Evolutionary conservation across 2,329 filamentous ascomycete genomes (phyloP), one percentile per base, ranked within the genome.

Genomic region (Sclerotinia minor): DNA sequence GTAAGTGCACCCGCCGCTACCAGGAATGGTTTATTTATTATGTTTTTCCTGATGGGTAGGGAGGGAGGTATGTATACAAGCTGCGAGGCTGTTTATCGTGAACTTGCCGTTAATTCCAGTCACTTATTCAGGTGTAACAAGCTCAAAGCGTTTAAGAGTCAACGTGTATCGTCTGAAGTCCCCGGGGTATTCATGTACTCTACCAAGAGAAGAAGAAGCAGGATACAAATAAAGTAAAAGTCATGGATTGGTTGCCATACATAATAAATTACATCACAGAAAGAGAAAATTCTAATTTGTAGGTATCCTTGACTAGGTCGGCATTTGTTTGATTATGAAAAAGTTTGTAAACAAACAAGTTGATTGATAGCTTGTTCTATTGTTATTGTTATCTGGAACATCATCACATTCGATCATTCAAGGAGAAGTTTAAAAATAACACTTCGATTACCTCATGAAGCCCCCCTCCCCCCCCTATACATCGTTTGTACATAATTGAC

Each of bases 31-130:
- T n/a, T 21, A 29, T 45, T 59, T n/a, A 47, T 59, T 59, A 41
- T 32, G 24, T 59, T 21, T 17, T 32, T 17, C 26, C 19, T 32
- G 19, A n/a, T 29, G 15, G 38, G 38, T n/a, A 60, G 57, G 58
- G 13, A 38, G 19, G 15, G 21, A 21, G 24, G 38, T n/a, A 47
- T 41, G 58, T 29, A 38, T 60, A 47, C 58, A 49, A 49, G 58
- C 57, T 32, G 44, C 32, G 41, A 60, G 47, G 29, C 41, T 47
- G 41, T 35, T 60, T 60, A 60, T 60, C 58, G 58, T 32, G 58
- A 17, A 49, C 44, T 47, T 61, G 49, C 38, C 58, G 58, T 61
- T 35, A 61, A 26, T 58, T 44, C 15, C 8, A 24, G 15, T 1
- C 41, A 26, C 5, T 29, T 24, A 13, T 26, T 29, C 5, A 26